These are phyloP conservation scores for Aspergillus costaricaensis DNA, from an alignment of 2,329 filamentous ascomycete species.

Conservation along the genomic window DNA sequence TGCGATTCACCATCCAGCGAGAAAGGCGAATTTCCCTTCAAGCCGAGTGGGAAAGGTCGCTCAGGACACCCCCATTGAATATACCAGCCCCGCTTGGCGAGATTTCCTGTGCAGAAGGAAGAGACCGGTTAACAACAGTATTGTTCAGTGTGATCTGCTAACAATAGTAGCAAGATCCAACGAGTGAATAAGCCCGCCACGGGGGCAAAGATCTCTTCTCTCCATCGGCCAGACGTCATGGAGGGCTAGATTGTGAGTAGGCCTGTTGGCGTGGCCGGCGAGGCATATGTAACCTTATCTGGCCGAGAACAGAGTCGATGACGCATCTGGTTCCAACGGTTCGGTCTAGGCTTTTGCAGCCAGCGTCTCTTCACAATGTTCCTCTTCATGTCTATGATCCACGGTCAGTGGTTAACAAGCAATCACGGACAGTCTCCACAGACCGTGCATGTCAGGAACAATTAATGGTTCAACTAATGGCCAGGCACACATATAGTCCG, in stretches of 20 bases:
- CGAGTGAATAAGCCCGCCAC: not conserved
- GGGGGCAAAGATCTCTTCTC: not conserved
- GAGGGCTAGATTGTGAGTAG: not conserved
- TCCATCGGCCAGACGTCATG: not conserved
- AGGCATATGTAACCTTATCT: slow-evolving; percentile 8
- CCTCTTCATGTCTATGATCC: not conserved
- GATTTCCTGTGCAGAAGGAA: not conserved
- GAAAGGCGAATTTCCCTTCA: not conserved
- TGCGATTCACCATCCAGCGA: not conserved
- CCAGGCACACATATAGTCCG: not conserved
- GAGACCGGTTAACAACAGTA: not conserved
- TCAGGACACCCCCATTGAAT: not conserved
- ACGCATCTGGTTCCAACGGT: slow-evolving; percentile 1
- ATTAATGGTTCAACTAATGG: not conserved
- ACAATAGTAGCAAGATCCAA: not conserved
- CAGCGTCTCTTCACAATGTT: not conserved
- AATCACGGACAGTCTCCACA: not conserved
- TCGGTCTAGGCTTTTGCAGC: not conserved
- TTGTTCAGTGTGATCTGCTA: not conserved
- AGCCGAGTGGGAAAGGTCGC: not conserved
- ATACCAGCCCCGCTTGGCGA: not conserved
- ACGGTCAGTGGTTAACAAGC: not conserved
- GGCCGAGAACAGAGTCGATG: slow-evolving; percentile 3
- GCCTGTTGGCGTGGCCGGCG: not conserved
- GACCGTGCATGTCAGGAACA: not conserved